Evolutionary conservation across 345 rosid genomes (phyloP).

Genomic region (Moringa oleifera): DNA sequence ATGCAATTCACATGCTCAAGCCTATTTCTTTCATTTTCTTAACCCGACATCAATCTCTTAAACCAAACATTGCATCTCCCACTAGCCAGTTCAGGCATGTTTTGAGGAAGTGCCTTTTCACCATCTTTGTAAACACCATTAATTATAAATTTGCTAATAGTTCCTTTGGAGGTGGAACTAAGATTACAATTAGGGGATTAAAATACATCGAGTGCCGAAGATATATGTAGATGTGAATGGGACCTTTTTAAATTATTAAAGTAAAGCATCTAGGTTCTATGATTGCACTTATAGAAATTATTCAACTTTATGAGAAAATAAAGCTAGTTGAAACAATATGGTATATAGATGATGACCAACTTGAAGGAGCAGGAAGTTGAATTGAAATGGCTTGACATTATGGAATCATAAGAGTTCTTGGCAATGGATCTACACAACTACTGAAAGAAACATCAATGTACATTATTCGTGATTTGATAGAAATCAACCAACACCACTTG

Average conservation of each 20-base stretch:
- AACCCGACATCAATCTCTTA: constrained; percentile 17
- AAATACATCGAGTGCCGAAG: constrained; percentile 40
- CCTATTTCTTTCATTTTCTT: constrained; percentile 15
- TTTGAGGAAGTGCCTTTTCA: constrained; percentile 40
- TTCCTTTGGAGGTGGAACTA: constrained; percentile 72
- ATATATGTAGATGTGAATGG: constrained; percentile 78
- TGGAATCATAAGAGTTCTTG: constrained; percentile 87
- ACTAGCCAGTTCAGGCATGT: constrained; percentile 19
- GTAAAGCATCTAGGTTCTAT: constrained; percentile 40
- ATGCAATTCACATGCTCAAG: constrained; percentile 9
- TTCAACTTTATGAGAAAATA: constrained; percentile 57
- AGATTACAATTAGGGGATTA: constrained; percentile 44
- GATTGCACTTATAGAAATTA: constrained; percentile 55
- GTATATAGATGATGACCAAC: constrained; percentile 81
- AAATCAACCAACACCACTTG: constrained; percentile 76
- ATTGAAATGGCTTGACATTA: constrained; percentile 84
- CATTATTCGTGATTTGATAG: constrained; percentile 66
- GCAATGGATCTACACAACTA: no score
- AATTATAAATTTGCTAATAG: constrained; percentile 73
- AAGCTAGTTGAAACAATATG: constrained; percentile 82
- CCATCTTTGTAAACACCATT: constrained; percentile 36
- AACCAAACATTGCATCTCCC: constrained; percentile 9
- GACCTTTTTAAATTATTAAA: constrained; percentile 42
- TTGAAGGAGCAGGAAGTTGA: constrained; percentile 79
- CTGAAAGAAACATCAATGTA: constrained; percentile 82